Conservation (phyloP, 371 early-diverging fungal species). For the Mucor circinelloides region DNA sequence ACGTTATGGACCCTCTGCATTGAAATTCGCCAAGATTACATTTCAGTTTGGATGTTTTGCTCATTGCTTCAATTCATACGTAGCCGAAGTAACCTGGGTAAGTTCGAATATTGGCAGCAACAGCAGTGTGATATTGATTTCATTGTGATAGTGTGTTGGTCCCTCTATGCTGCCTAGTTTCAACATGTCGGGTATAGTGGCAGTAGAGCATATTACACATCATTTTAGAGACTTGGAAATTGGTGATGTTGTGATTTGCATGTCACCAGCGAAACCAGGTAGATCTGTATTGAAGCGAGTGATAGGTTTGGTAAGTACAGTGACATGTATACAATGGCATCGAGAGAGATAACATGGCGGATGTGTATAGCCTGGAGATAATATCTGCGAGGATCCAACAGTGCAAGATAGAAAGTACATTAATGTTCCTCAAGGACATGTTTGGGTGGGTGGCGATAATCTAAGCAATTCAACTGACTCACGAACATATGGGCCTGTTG, state of each 20-base stretch:
- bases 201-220: conserved; percentile 66
- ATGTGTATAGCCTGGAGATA: conserved; percentile 66
- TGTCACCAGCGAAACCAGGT: conserved; percentile 68
- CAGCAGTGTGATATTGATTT: not conserved
- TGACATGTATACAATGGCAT: not conserved
- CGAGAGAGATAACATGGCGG: not conserved
- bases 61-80: conserved; percentile 65
- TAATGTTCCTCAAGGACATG: conserved; percentile 66
- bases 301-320: conserved; percentile 65
- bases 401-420: conserved; percentile 54
- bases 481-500: conserved; percentile 81
- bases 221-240: conserved; percentile 53
- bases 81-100: conserved; percentile 73
- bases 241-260: conserved; percentile 79
- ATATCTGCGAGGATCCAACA: conserved; percentile 70
- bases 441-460: conserved; percentile 85
- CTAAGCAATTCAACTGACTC: conserved; percentile 82
- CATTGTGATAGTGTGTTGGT: conserved; percentile 65
- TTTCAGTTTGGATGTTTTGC: conserved; percentile 61
- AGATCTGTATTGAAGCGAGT: conserved; percentile 77
- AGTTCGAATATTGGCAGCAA: not conserved
- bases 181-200: conserved; percentile 68
- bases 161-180: conserved; percentile 89
- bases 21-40: conserved; percentile 27
- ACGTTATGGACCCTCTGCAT: not conserved